Conservation (phyloP, 768 basidiomycete genomes). For the Clitopilus hobsonii region DNA sequence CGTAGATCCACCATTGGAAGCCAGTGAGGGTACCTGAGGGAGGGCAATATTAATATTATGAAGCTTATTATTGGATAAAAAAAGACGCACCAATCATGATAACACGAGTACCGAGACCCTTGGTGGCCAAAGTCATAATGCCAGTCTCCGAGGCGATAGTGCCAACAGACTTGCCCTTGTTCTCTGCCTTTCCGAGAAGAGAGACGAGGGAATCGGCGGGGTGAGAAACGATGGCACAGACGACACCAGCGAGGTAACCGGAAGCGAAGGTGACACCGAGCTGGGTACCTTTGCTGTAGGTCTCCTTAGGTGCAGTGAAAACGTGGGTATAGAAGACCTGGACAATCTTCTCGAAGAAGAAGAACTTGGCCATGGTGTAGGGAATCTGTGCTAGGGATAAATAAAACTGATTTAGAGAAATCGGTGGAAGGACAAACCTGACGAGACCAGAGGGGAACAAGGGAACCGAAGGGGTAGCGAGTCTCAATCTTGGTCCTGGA, state of each 20-base stretch:
- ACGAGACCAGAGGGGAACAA: conserved; percentile 85
- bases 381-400: conserved; percentile 57
- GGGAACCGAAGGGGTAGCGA: conserved; percentile 81
- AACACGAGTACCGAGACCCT: conserved; percentile 85
- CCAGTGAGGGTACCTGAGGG: conserved; percentile 46
- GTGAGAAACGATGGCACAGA: conserved; percentile 95
- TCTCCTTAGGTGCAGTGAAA: conserved; percentile 73
- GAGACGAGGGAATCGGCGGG: conserved; percentile 94
- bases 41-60: neutral
- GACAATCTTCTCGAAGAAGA: conserved; percentile 89
- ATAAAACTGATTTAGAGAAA: neutral
- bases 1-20: conserved; percentile 96
- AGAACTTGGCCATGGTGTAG: conserved; percentile 99
- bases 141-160: conserved; percentile 72
- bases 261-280: conserved; percentile 87
- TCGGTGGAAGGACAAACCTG: conserved; percentile 43
- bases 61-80: conserved; percentile 13
- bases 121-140: conserved; percentile 59
- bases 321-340: conserved; percentile 85
- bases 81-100: conserved; percentile 68
- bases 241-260: conserved; percentile 93
- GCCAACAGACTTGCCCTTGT: conserved; percentile 78
- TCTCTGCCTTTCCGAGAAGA: conserved; percentile 83
- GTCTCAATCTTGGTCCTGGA: conserved; percentile 60
- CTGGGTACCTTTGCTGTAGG: conserved; percentile 77